Evolutionary conservation across 805 yeast species (phyloP).

Genomic region (Metschnikowia sp.): DNA sequence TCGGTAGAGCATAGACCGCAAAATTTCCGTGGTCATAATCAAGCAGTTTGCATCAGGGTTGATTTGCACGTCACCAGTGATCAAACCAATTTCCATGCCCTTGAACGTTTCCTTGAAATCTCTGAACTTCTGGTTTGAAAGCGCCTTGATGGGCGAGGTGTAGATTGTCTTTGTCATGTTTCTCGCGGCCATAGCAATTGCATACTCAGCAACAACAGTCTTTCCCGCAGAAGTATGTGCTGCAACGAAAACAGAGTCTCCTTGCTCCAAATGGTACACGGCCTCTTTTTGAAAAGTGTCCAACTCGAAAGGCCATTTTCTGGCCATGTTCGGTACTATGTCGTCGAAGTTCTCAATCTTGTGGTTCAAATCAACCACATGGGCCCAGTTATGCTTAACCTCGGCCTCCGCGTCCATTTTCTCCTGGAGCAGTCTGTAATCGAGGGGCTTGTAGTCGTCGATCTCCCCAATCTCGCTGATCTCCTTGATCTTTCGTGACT

Average conservation of each 20-base stretch:
- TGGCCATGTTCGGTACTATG: slow-evolving; percentile 88
- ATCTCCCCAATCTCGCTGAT: slow-evolving; percentile 35
- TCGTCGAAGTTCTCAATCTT: slow-evolving; percentile 80
- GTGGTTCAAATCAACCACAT: slow-evolving; percentile 84
- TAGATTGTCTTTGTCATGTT: slow-evolving; percentile 97
- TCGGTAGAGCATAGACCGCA: slow-evolving; percentile 90
- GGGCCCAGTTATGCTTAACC: slow-evolving; percentile 80
- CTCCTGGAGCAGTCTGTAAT: slow-evolving; percentile 25
- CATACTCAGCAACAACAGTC: slow-evolving; percentile 97
- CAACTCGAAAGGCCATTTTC: slow-evolving; percentile 90
- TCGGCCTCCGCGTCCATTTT: slow-evolving; percentile 24
- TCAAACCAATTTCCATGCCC: slow-evolving; percentile 84
- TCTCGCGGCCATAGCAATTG: slow-evolving; percentile 92
- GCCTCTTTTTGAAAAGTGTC: slow-evolving; percentile 98
- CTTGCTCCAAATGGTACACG: slow-evolving; percentile 91
- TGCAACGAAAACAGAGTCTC: slow-evolving; percentile 97
- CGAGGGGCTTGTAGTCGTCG: slow-evolving; percentile 40
- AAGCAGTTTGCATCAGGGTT: slow-evolving; percentile 95
- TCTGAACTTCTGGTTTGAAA: slow-evolving; percentile 85
- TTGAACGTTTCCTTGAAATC: slow-evolving; percentile 79
- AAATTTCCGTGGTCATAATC: slow-evolving; percentile 96
- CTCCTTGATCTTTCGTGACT: slow-evolving; percentile 1
- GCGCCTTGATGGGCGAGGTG: slow-evolving; percentile 91
- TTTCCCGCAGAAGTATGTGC: slow-evolving; percentile 99
- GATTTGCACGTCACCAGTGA: slow-evolving; percentile 97